Evolutionary conservation across 768 basidiomycete species (phyloP).

Genomic region (Amanita rubescens): DNA sequence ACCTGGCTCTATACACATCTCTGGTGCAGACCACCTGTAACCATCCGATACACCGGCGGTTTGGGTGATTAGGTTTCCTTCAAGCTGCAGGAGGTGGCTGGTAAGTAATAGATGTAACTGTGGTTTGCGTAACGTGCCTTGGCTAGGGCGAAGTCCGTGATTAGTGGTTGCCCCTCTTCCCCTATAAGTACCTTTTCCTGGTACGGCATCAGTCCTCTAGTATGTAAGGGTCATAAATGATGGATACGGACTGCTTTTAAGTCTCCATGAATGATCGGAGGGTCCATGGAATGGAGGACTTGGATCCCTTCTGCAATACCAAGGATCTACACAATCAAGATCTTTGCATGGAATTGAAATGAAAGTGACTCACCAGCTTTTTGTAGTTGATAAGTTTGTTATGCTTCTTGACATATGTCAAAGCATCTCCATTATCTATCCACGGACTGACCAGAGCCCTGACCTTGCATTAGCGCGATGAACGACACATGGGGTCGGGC

Average conservation of each 20-base stretch:
- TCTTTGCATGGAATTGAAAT: neutral
- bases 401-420: slow-evolving; percentile 3
- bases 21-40: slow-evolving; percentile 5
- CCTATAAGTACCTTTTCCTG: slow-evolving; percentile 3
- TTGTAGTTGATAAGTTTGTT: slow-evolving; percentile 4
- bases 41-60: neutral
- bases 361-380: neutral
- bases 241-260: slow-evolving; percentile 2
- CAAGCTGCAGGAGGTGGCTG: neutral
- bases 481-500: too few species aligned
- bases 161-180: neutral
- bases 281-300: slow-evolving; percentile 5
- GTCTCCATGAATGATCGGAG: slow-evolving; percentile 6
- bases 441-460: slow-evolving; percentile 4
- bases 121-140: neutral
- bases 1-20: slow-evolving; percentile 2
- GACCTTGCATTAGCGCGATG: neutral
- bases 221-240: neutral
- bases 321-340: slow-evolving; percentile 16
- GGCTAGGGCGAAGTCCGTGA: slow-evolving; percentile 5
- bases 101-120: neutral
- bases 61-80: neutral
- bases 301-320: slow-evolving; percentile 4
- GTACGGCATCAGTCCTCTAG: neutral
- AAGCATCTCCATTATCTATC: slow-evolving; percentile 1